These are phyloP conservation scores for Candida oleophila DNA, from an alignment of 805 yeast species.

Conservation along the genomic window DNA sequence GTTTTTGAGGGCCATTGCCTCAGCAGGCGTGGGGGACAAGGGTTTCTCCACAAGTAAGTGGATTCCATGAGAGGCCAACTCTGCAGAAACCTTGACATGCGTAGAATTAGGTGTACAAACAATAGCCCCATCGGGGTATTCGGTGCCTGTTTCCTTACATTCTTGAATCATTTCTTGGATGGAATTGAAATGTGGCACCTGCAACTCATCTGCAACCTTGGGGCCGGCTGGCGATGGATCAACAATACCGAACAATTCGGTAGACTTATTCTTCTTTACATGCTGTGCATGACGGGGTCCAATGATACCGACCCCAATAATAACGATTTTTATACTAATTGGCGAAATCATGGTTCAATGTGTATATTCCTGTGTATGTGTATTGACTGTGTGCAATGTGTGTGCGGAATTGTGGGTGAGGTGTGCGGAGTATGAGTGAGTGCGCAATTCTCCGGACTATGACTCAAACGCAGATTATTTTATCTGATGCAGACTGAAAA, in stretches of 20 bases:
- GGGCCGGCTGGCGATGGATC: constrained; percentile 35
- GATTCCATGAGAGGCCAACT: constrained; percentile 34
- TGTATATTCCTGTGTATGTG: neutral
- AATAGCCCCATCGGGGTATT: constrained; percentile 39
- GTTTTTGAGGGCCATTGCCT: constrained; percentile 31
- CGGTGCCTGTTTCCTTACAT: constrained; percentile 19
- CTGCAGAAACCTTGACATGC: constrained; percentile 32
- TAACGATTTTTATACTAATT: constrained; percentile 14
- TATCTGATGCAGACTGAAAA: no score
- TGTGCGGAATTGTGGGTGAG: neutral
- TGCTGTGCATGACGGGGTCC: constrained; percentile 44
- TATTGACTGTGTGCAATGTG: neutral
- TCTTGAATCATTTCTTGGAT: constrained; percentile 25
- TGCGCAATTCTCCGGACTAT: neutral
- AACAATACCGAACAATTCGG: constrained; percentile 32
- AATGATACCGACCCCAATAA: constrained; percentile 39
- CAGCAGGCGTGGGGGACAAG: constrained; percentile 32
- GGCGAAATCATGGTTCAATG: constrained; percentile 5
- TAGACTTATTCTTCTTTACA: constrained; percentile 20
- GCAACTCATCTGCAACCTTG: constrained; percentile 24
- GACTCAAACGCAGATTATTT: neutral
- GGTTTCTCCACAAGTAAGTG: constrained; percentile 43
- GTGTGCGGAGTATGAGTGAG: no score
- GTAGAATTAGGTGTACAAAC: constrained; percentile 44
- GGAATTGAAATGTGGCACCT: constrained; percentile 21